Base-by-base conservation (phyloP, 345 rosid species). In the Lenwebbia sp. region DNA sequence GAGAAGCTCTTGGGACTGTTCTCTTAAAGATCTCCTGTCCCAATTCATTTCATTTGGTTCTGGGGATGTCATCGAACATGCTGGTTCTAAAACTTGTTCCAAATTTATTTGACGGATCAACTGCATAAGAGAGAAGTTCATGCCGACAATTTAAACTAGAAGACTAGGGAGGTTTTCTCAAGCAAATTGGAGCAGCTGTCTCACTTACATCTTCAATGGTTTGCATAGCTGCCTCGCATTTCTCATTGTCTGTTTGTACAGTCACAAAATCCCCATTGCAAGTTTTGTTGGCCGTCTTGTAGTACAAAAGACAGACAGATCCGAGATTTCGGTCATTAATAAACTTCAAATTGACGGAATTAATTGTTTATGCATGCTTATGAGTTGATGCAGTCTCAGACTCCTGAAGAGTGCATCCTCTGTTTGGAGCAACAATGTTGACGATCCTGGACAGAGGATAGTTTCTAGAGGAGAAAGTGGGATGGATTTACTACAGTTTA, bases 31-130 rank as follows among this genome's bases (percentile, higher is more conserved):
- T 54, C 89, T 37, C 19, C 30, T 86, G 56, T 89, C 90, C 40
- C 19, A 3, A 6, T 52, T 22, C 21, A 70, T 51, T 65, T 52
- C 41, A 30, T n/a, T 84, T 19, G 89, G 89, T 33, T 52, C 83
- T 51, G 85, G 54, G 40, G 85, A 62, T 17, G 92, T 87, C 14
- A 54, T 60, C 88, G 88, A 85, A 88, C 92, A 90, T 51, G 30
- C 53, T 9, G 92, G 88, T 54, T 90, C 92, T 30, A 90, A 52
- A 75, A 90, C 82, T 10, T 89, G 81, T 90, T 89, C 85, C 26
- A 85, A n/a, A 82, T 90, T 90, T 60, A 89, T 89, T 62, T 90
- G 49, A 53, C 83, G 88, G 78, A 85, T 52, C 90, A 89, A 37
- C 92, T 90, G 84, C 28, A 84, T 5, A 13, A 13, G 23, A 70